Percentiles rank a stretch among this genome's conserved stretches.
Evolutionary conservation across 2,329 filamentous ascomycete genomes (phyloP).

Genomic region (Ophiocordyceps camponoti-saundersi): DNA sequence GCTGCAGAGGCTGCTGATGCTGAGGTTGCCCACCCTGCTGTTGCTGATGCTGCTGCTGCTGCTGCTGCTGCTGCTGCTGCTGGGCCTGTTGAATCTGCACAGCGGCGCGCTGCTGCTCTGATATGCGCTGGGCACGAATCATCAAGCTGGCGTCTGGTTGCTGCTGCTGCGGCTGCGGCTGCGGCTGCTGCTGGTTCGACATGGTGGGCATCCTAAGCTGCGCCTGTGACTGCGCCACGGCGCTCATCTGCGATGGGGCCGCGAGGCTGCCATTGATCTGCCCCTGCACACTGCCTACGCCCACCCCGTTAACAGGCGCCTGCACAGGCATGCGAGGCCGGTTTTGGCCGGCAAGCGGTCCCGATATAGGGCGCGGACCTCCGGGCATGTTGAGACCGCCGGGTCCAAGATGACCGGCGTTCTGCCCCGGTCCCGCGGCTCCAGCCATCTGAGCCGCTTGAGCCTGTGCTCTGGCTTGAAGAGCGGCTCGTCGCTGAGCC

Average conservation of each 20-base stretch:
- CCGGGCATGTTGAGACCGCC: slow-evolving; percentile 10
- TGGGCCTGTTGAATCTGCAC: slow-evolving; percentile 29
- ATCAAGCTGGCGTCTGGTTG: slow-evolving; percentile 36
- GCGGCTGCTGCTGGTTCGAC: slow-evolving; percentile 18
- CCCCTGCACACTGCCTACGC: slow-evolving; percentile 23
- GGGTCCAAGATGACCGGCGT: slow-evolving; percentile 10
- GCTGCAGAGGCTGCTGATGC: slow-evolving; percentile 17
- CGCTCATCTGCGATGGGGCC: slow-evolving; percentile 42
- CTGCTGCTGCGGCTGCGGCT: slow-evolving; percentile 30
- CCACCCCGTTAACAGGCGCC: slow-evolving; percentile 32
- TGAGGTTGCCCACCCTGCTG: slow-evolving; percentile 12
- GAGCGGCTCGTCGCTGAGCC: slow-evolving; percentile 29
- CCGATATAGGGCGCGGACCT: slow-evolving; percentile 22
- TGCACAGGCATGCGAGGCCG: slow-evolving; percentile 37
- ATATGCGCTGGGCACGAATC: slow-evolving; percentile 47
- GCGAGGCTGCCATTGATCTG: slow-evolving; percentile 33
- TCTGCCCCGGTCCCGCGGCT: slow-evolving; percentile 13
- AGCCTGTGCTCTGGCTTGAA: slow-evolving; percentile 28
- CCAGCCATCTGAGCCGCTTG: slow-evolving; percentile 27
- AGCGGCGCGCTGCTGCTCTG: slow-evolving; percentile 43
- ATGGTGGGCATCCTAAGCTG: slow-evolving; percentile 41
- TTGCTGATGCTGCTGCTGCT: slow-evolving; percentile 13
- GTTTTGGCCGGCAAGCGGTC: slow-evolving; percentile 26
- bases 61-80: slow-evolving; percentile 10
- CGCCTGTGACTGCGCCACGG: slow-evolving; percentile 49